A percentile compares a stretch with the other conserved stretches of the same genome.
Conservation (phyloP, 306 rosid genomes). For the Cicer arietinum region DNA sequence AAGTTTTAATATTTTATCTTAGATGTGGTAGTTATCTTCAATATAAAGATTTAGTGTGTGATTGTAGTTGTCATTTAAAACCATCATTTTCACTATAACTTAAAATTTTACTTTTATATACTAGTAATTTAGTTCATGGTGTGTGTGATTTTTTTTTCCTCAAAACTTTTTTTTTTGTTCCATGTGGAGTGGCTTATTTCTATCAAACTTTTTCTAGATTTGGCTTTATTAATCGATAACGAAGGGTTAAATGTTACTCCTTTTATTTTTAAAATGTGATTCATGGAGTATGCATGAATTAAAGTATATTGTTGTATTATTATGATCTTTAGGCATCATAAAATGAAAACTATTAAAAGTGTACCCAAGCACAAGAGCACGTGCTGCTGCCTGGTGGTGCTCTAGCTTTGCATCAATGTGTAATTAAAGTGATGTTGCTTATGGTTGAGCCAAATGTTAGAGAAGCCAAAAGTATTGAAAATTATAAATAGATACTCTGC, state of each 20-base stretch:
- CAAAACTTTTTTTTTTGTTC: background rate
- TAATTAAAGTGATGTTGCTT: constrained; percentile 47
- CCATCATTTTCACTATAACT: too few species aligned
- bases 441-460: constrained; percentile 39
- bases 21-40: too few species aligned
- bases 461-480: background rate
- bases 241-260: constrained; percentile 27
- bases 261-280: constrained; percentile 37
- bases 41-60: too few species aligned
- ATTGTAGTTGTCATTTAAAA: too few species aligned
- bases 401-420: constrained; percentile 46
- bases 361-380: constrained; percentile 50
- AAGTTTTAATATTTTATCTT: background rate
- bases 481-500: background rate
- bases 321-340: constrained; percentile 35
- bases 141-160: background rate
- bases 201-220: constrained; percentile 40
- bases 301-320: constrained; percentile 54
- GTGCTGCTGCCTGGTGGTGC: constrained; percentile 50
- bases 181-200: constrained; percentile 33
- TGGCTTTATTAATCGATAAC: constrained; percentile 50
- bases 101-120: background rate
- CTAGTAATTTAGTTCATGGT: background rate
- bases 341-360: constrained; percentile 31
- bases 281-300: constrained; percentile 45